Conservation (phyloP, 495 filamentous ascomycete genomes). For the Penicillium lividum region DNA sequence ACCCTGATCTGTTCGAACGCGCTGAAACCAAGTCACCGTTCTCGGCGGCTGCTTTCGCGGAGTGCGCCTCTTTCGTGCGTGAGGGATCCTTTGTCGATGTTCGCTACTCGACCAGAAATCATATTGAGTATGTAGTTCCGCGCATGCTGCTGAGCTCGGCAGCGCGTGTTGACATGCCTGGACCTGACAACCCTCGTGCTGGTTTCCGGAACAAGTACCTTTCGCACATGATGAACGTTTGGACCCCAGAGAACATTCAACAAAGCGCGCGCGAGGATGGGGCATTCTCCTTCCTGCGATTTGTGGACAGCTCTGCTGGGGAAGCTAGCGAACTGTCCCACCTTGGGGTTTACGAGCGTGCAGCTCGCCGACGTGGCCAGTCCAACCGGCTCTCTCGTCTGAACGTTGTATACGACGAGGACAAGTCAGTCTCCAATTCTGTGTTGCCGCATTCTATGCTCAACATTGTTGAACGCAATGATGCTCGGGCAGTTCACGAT, state of each 20-base stretch:
- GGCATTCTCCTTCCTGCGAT: slow-evolving; percentile 88
- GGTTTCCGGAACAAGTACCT: slow-evolving; percentile 78
- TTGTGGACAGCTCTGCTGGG: slow-evolving; percentile 72
- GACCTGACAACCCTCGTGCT: slow-evolving; percentile 68
- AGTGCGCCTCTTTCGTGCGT: slow-evolving; percentile 90
- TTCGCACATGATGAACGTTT: slow-evolving; percentile 81
- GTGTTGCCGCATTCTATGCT: slow-evolving; percentile 75
- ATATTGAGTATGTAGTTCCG: slow-evolving; percentile 82
- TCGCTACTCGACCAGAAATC: slow-evolving; percentile 81
- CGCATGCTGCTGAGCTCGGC: slow-evolving; percentile 73
- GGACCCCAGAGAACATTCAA: slow-evolving; percentile 77
- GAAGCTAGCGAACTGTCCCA: slow-evolving; percentile 69
- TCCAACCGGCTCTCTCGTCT: slow-evolving; percentile 51
- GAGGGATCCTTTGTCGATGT: slow-evolving; percentile 80
- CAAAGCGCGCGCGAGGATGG: slow-evolving; percentile 53
- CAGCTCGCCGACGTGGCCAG: slow-evolving; percentile 53
- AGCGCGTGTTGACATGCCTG: slow-evolving; percentile 74
- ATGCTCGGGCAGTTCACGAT: slow-evolving; percentile 65
- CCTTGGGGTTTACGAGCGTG: slow-evolving; percentile 64
- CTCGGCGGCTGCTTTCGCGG: slow-evolving; percentile 80
- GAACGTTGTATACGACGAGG: slow-evolving; percentile 61
- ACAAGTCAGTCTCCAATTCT: slow-evolving; percentile 47
- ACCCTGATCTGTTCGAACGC: slow-evolving; percentile 94
- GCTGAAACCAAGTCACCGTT: slow-evolving; percentile 88
- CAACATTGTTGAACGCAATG: slow-evolving; percentile 70